These are phyloP conservation scores for Wickerhamiella vanderwaltii DNA, from an alignment of 805 yeast genomes.

Conservation along the genomic window DNA sequence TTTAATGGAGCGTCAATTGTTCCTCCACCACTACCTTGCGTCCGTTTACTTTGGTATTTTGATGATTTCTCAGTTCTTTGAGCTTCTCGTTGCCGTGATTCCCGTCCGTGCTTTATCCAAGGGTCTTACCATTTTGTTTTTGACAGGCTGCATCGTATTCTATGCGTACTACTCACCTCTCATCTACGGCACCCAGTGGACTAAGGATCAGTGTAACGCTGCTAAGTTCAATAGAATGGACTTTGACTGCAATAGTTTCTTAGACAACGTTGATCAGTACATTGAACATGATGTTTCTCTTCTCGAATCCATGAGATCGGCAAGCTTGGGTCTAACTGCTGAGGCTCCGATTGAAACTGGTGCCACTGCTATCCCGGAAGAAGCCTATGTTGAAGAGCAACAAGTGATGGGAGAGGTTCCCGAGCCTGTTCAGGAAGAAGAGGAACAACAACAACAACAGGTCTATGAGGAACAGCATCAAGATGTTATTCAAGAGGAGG, in stretches of 20 bases:
- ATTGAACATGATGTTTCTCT: conserved; percentile 14
- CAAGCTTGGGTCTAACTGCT: conserved; percentile 6
- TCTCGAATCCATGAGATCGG: conserved; percentile 7
- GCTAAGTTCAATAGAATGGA: conserved; percentile 73
- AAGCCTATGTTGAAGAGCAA: conserved; percentile 14
- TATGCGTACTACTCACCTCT: conserved; percentile 58
- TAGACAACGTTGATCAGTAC: conserved; percentile 24
- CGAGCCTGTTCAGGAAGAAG: not conserved
- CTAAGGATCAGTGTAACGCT: conserved; percentile 48
- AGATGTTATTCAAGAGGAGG: not conserved
- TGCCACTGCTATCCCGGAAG: conserved; percentile 12
- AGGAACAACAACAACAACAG: not conserved
- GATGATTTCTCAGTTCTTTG: conserved; percentile 51
- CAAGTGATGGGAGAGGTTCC: conserved; percentile 11
- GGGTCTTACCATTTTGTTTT: conserved; percentile 36
- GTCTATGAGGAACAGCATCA: not conserved
- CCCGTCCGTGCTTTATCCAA: conserved; percentile 20
- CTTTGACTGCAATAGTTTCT: conserved; percentile 60
- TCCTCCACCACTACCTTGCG: conserved; percentile 88
- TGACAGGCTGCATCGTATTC: conserved; percentile 39
- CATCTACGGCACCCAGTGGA: conserved; percentile 73
- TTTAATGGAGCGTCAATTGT: conserved; percentile 85
- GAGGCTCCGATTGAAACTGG: conserved; percentile 5
- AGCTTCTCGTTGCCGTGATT: conserved; percentile 24
- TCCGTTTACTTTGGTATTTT: conserved; percentile 79